Evolutionary conservation across 2,329 filamentous ascomycete genomes (phyloP).

Genomic region (Aspergillus proliferans): DNA sequence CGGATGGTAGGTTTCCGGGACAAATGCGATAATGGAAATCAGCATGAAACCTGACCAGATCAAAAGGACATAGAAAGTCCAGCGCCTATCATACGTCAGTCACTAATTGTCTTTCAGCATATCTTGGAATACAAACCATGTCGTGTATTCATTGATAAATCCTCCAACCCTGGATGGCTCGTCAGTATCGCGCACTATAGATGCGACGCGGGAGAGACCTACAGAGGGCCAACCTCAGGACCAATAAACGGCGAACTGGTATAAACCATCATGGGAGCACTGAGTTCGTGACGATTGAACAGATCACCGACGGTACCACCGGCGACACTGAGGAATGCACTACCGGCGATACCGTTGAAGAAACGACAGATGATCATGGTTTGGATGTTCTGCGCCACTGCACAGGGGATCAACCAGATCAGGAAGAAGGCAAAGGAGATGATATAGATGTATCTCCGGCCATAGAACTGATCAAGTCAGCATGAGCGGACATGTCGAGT

Average conservation of each 20-base stretch:
- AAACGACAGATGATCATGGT: conserved; percentile 76
- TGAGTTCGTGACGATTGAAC: conserved; percentile 62
- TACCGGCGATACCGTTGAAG: conserved; percentile 47
- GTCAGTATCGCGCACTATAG: neutral
- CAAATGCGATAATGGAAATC: conserved; percentile 59
- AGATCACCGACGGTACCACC: conserved; percentile 81
- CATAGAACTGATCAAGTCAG: conserved; percentile 58
- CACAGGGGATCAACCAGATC: conserved; percentile 75
- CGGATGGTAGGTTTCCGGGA: conserved; percentile 79
- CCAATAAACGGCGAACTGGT: conserved; percentile 56
- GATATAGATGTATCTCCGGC: conserved; percentile 74
- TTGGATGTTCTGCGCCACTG: conserved; percentile 72
- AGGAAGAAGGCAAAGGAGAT: conserved; percentile 66
- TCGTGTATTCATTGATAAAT: conserved; percentile 70
- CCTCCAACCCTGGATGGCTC: conserved; percentile 53
- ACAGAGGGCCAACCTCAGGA: conserved; percentile 52
- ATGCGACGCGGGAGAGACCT: conserved; percentile 10
- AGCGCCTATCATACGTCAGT: conserved; percentile 46
- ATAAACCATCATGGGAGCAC: conserved; percentile 78
- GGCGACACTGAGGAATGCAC: conserved; percentile 60
- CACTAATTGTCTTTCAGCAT: neutral
- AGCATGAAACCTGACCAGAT: conserved; percentile 71
- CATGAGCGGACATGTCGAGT: neutral
- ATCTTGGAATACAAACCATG: conserved; percentile 47
- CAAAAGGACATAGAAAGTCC: conserved; percentile 77